phyloP scores from a whole-genome alignment of 1,284 basidiomycete genomes.

The Boletus mariae region DNA sequence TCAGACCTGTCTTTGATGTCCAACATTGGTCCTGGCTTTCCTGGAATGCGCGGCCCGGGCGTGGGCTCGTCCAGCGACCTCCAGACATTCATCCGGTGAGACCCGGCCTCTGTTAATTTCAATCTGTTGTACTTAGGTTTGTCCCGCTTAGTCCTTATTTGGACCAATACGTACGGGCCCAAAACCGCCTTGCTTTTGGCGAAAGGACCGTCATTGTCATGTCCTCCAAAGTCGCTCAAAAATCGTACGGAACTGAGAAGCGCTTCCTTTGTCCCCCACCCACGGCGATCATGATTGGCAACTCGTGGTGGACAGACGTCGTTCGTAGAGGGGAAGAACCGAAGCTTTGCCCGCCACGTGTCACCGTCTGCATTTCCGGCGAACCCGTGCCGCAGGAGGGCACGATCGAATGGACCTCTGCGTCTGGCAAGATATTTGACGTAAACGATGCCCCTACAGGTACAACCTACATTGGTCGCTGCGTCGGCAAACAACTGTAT shows the following conservation, averaged over 20 bases:
- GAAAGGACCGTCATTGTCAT: conserved; percentile 94
- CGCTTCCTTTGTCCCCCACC: conserved; percentile 97
- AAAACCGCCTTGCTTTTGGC: conserved; percentile 86
- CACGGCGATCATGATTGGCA: conserved; percentile 91
- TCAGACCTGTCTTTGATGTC: conserved; percentile 57
- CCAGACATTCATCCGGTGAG: conserved; percentile 75
- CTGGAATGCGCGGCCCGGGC: conserved; percentile 56
- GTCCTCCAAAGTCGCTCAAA: conserved; percentile 95
- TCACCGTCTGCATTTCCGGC: conserved; percentile 89
- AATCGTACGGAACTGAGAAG: conserved; percentile 95
- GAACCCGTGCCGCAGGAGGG: conserved; percentile 82
- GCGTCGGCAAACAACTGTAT: conserved; percentile 87
- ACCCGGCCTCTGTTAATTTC: conserved; percentile 12
- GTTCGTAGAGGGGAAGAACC: conserved; percentile 69
- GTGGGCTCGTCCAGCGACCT: conserved; percentile 66
- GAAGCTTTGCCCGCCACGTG: conserved; percentile 73
- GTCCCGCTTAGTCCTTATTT: conserved; percentile 59
- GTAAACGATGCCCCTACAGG: conserved; percentile 74
- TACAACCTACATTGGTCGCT: conserved; percentile 81
- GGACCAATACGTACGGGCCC: conserved; percentile 80
- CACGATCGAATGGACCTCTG: conserved; percentile 80
- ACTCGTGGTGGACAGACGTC: conserved; percentile 89
- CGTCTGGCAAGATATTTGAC: conserved; percentile 79
- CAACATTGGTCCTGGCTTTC: conserved; percentile 56
- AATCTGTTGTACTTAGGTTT: conserved; percentile 14